These are phyloP conservation scores for Trypanosomatidae sp. DNA, from an alignment of 208 protist species.

Conservation along the genomic window DNA sequence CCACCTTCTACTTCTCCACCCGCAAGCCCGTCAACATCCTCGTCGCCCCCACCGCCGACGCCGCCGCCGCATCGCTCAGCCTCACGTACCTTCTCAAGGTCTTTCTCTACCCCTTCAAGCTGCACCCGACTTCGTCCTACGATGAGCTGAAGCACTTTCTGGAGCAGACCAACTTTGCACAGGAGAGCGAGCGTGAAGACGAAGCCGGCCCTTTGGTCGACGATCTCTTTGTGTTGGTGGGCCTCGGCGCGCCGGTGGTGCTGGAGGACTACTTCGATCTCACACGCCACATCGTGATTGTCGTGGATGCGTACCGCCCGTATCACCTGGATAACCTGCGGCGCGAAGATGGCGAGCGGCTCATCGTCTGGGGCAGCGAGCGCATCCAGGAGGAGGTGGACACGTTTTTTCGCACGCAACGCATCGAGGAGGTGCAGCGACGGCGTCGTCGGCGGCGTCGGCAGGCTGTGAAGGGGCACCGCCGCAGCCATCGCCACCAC, in stretches of 20 bases:
- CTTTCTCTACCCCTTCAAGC: constrained; percentile 68
- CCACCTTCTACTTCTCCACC: constrained; percentile 58
- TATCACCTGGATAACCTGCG: constrained; percentile 77
- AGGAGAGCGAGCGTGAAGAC: constrained; percentile 45
- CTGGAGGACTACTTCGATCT: constrained; percentile 69
- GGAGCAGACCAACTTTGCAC: constrained; percentile 49
- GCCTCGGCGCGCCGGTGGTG: constrained; percentile 59
- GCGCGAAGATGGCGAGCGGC: constrained; percentile 39
- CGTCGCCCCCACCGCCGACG: constrained; percentile 72
- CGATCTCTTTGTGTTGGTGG: constrained; percentile 82
- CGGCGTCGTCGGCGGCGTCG: constrained; percentile 34
- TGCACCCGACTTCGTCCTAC: constrained; percentile 73
- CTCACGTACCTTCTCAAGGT: constrained; percentile 67
- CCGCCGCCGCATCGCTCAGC: constrained; percentile 71
- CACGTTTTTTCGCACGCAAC: constrained; percentile 60
- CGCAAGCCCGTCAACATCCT: constrained; percentile 71
- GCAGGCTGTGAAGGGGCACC: constrained; percentile 6
- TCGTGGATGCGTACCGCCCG: constrained; percentile 78
- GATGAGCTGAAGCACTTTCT: constrained; percentile 56
- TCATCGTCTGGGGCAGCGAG: constrained; percentile 67
- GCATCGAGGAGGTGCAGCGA: constrained; percentile 20
- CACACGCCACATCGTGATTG: constrained; percentile 69
- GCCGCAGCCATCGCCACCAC: not conserved
- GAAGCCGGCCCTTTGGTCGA: constrained; percentile 23
- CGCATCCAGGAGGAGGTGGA: constrained; percentile 70